Evolutionary conservation across 2,329 filamentous ascomycete genomes (phyloP).

Genomic region (Trichophyton equinum): DNA sequence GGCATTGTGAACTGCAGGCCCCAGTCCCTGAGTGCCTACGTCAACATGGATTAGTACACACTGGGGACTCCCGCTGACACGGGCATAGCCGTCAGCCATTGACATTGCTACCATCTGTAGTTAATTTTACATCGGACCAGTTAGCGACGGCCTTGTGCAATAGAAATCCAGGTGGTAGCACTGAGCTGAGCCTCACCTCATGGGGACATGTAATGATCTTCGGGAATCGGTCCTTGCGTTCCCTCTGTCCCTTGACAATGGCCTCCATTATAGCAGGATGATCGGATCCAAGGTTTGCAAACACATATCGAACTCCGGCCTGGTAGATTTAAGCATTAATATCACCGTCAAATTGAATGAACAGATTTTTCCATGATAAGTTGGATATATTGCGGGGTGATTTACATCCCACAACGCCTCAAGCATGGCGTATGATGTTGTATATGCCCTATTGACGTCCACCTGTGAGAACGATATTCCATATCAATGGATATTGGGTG

Average conservation of each 20-base stretch:
- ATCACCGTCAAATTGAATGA: background rate
- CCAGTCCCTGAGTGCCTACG: conserved; percentile 67
- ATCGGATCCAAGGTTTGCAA: conserved; percentile 44
- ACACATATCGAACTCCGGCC: conserved; percentile 41
- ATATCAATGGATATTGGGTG: background rate
- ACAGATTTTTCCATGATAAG: background rate
- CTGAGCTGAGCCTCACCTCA: conserved; percentile 41
- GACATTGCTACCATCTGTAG: conserved; percentile 74
- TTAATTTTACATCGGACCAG: conserved; percentile 3
- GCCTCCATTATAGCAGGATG: conserved; percentile 68
- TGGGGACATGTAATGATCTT: conserved; percentile 68
- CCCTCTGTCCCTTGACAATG: conserved; percentile 62
- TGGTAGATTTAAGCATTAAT: conserved; percentile 12
- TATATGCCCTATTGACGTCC: conserved; percentile 37
- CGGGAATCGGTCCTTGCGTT: conserved; percentile 53
- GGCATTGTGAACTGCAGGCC: conserved; percentile 67
- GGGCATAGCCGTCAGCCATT: conserved; percentile 71
- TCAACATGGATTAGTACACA: conserved; percentile 71
- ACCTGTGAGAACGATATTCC: background rate
- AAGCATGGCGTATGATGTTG: conserved; percentile 69
- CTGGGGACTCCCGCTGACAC: conserved; percentile 58
- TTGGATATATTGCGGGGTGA: conserved; percentile 25
- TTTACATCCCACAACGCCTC: conserved; percentile 64
- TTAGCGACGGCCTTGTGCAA: background rate
- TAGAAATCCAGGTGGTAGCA: background rate